These are phyloP conservation scores for Carex sylvatica DNA, from an alignment of 202 grass and related monocot genomes.

Conservation along the genomic window DNA sequence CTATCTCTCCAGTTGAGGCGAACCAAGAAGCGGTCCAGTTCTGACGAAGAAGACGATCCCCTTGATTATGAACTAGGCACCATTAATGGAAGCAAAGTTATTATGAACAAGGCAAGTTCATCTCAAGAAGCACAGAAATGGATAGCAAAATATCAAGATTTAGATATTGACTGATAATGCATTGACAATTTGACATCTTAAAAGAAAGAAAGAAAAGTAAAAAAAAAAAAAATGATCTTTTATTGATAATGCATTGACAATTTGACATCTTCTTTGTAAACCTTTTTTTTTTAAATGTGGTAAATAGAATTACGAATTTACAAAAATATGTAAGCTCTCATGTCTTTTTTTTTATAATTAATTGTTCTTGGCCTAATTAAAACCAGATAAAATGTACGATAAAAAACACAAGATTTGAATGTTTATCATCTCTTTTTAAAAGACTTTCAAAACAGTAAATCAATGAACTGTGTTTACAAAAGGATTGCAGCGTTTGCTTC, in stretches of 20 bases:
- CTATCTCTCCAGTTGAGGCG: conserved; percentile 66
- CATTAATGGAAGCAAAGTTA: conserved; percentile 25
- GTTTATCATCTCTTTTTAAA: too few species aligned
- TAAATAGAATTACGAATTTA: neutral
- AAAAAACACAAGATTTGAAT: too few species aligned
- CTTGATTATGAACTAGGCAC: conserved; percentile 27
- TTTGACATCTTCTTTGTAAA: neutral
- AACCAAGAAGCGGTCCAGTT: conserved; percentile 38
- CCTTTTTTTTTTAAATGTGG: neutral
- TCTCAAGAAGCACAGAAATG: conserved; percentile 48
- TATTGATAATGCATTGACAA: neutral
- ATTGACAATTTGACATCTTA: too few species aligned
- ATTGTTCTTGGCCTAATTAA: neutral
- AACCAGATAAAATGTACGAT: too few species aligned
- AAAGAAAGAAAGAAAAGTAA: neutral
- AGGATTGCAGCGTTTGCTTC: too few species aligned
- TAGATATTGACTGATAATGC: conserved; percentile 75
- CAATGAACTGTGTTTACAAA: too few species aligned
- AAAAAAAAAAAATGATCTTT: neutral
- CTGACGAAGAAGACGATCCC: conserved; percentile 21
- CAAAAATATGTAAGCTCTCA: neutral
- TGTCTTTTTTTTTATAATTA: neutral
- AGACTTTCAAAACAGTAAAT: too few species aligned
- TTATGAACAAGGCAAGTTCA: conserved; percentile 23
- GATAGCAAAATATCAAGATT: conserved; percentile 73